Evolutionary conservation across 345 rosid genomes (phyloP).

Genomic region (Brassica juncea): DNA sequence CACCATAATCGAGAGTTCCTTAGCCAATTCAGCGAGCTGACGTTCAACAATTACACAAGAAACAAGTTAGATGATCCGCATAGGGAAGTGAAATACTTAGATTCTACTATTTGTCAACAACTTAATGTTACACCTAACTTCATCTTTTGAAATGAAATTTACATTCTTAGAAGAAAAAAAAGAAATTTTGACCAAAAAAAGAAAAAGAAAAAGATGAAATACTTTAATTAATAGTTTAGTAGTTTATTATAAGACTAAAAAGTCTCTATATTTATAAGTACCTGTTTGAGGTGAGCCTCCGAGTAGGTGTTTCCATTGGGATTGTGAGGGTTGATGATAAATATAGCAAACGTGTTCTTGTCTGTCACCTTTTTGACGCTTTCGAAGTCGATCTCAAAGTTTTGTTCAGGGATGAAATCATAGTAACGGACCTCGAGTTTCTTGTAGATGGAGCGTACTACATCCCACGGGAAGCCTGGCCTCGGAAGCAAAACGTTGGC

Average conservation of each 20-base stretch:
- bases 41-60: not conserved
- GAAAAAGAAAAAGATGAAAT: not conserved
- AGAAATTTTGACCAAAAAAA: too few species aligned
- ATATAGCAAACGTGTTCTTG: slow-evolving; percentile 55
- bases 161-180: not conserved
- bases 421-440: slow-evolving; percentile 46
- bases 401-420: slow-evolving; percentile 48
- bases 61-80: not conserved
- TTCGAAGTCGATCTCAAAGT: slow-evolving; percentile 60
- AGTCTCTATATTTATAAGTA: not conserved
- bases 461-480: slow-evolving; percentile 45
- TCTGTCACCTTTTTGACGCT: slow-evolving; percentile 48
- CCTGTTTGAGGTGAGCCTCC: slow-evolving; percentile 48
- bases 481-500: slow-evolving; percentile 48
- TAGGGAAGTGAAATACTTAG: not conserved
- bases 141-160: not conserved
- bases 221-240: not conserved
- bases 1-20: slow-evolving; percentile 50
- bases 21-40: slow-evolving; percentile 56
- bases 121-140: not conserved
- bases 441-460: slow-evolving; percentile 27
- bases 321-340: slow-evolving; percentile 48
- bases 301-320: slow-evolving; percentile 44
- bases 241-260: not conserved
- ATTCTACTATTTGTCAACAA: too few species aligned